Conservation (phyloP, 2,329 filamentous ascomycete species). For the Colletotrichum incanum region DNA sequence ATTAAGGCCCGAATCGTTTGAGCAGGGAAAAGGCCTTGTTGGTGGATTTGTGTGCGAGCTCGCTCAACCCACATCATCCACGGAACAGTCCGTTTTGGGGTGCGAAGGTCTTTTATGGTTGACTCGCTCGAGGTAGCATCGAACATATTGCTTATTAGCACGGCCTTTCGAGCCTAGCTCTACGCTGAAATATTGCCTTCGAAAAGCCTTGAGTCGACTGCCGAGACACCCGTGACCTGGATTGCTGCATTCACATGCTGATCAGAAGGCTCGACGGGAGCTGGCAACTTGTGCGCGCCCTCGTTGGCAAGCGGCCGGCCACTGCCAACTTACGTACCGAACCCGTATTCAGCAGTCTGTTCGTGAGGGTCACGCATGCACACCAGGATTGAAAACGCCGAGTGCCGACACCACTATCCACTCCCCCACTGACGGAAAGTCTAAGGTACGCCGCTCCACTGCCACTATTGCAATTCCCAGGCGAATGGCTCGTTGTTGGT, state of each 20-base stretch:
- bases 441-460: conserved; percentile 7
- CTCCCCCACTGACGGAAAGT: not conserved
- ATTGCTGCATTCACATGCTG: no score
- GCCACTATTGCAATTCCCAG: conserved; percentile 4
- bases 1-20: conserved; percentile 3
- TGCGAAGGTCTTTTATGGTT: not conserved
- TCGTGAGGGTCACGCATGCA: not conserved
- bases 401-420: not conserved
- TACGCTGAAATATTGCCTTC: not conserved
- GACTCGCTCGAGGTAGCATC: conserved; percentile 24
- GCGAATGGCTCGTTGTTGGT: not conserved
- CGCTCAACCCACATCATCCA: not conserved
- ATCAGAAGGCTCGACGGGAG: not conserved
- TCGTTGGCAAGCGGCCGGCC: conserved; percentile 11
- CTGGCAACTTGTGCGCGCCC: not conserved
- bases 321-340: not conserved
- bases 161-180: not conserved
- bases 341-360: not conserved
- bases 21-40: not conserved
- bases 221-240: no score
- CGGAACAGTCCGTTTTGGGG: not conserved
- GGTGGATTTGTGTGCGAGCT: conserved; percentile 16
- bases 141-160: conserved; percentile 14
- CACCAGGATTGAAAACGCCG: not conserved
- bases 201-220: no score